Base-by-base conservation (phyloP, 768 basidiomycete species). In the Pulveroboletus sp. region DNA sequence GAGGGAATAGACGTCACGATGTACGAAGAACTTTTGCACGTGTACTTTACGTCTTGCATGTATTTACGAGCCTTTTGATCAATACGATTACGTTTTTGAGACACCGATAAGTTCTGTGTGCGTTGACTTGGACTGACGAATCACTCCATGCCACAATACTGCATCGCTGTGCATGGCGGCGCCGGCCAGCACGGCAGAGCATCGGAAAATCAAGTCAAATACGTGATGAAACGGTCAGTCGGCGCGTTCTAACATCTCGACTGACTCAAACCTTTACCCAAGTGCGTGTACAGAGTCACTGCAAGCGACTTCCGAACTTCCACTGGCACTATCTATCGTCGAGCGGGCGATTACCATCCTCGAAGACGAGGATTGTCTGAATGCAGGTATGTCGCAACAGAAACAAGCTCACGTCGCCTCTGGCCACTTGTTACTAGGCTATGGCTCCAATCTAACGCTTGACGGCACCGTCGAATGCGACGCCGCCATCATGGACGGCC, bases 401-500 rank as follows among this genome's bases (percentile, higher is more conserved):
- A 32, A 10, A 11, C 6, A 31, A 31, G n/a, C 38, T 27, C 33
- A 40, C 17, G 9, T 29, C 20, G 12, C 27, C 10, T 2, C 20
- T 32, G 11, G 25, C 27, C 14, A 10, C 20, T 11, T 29, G 27
- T 29, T 35, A 16, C 41, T 17, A 84, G 87, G 89, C 1, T 80
- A 76, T 51, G 89, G 90, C 5, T 88, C 90, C 2, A 92, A 91
- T 63, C 69, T 92, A 39, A 90, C 87, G 0, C 53, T 84, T 4
- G 72, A 78, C n/a, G 88, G 90, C 13, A 71, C 69, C 3, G 88
- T 90, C 16, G 90, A 92, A 68, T 91, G 90, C 57, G 90, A 92
- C 57, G 89, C 90, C 8, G 76, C 86, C 12, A 71, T 91, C 47
- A 87, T 89, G 82, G 68, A 72, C 19, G 77, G 78, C 20, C 63